Evolutionary conservation across 2,329 filamentous ascomycete genomes (phyloP).

Genomic region (Sporothrix brasiliensis): DNA sequence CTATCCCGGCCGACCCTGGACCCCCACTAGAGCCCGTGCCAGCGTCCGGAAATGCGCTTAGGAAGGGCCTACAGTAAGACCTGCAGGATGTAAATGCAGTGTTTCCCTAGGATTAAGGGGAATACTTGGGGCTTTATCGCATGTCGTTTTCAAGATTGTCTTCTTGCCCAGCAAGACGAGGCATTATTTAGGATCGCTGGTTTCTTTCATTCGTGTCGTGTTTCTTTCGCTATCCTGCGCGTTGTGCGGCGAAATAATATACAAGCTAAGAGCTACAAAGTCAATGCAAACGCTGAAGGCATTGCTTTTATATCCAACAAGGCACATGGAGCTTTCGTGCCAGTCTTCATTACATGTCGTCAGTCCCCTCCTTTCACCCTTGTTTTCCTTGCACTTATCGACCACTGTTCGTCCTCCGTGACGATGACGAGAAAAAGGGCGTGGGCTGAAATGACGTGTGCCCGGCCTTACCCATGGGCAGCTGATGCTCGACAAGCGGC

Average conservation of each 20-base stretch:
- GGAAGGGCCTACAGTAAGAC: not conserved
- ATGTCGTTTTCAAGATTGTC: not conserved
- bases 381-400: not conserved
- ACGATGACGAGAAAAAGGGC: slow-evolving; percentile 48
- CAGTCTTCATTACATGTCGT: not conserved
- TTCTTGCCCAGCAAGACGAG: not conserved
- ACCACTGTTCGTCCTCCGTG: not conserved
- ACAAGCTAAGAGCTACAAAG: not conserved
- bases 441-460: slow-evolving; percentile 48
- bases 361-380: not conserved
- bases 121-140: no score
- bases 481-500: slow-evolving; percentile 43
- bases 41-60: not conserved
- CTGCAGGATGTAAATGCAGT: no score
- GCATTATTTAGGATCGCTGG: not conserved
- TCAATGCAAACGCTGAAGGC: not conserved
- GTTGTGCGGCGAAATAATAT: not conserved
- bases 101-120: no score
- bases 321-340: not conserved
- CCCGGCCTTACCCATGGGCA: slow-evolving; percentile 9
- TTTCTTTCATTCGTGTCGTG: slow-evolving; percentile 4
- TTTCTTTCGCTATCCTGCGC: slow-evolving; percentile 17
- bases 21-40: not conserved
- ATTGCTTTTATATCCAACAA: slow-evolving; percentile 16
- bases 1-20: not conserved